Evolutionary conservation across 257 asterid species (phyloP).

Genomic region (Lavandula angustifolia): DNA sequence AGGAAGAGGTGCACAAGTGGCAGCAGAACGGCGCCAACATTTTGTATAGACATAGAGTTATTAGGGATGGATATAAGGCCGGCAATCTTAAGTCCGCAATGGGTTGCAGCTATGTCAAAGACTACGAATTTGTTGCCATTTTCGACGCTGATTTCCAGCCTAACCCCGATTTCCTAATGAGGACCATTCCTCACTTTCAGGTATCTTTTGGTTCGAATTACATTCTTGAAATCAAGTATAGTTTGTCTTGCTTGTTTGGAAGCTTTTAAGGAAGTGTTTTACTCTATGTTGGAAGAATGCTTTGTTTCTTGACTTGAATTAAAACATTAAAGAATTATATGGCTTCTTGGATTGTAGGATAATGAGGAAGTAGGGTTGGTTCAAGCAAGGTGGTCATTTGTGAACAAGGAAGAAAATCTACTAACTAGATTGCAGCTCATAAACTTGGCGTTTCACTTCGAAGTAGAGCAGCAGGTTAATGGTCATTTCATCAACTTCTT

Average conservation of each 20-base stretch:
- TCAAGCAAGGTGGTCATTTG: slow-evolving; percentile 97
- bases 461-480: slow-evolving; percentile 95
- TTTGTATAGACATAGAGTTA: slow-evolving; percentile 78
- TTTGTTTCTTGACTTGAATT: neutral
- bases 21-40: slow-evolving; percentile 76
- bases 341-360: slow-evolving; percentile 50
- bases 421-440: slow-evolving; percentile 82
- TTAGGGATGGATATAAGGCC: slow-evolving; percentile 91
- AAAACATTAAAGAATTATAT: neutral
- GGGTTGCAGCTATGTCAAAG: slow-evolving; percentile 89
- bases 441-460: slow-evolving; percentile 93
- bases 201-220: slow-evolving; percentile 38
- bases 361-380: slow-evolving; percentile 90
- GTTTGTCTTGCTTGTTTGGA: neutral
- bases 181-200: slow-evolving; percentile 86
- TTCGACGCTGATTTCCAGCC: slow-evolving; percentile 98
- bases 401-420: slow-evolving; percentile 88
- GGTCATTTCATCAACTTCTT: slow-evolving; percentile 83
- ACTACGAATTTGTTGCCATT: slow-evolving; percentile 88
- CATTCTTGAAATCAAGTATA: neutral
- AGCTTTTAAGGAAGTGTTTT: neutral
- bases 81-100: slow-evolving; percentile 95
- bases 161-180: slow-evolving; percentile 68
- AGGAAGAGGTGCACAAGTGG: slow-evolving; percentile 90
- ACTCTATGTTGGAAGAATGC: neutral